Percentiles rank a stretch among this genome's conserved stretches.
Conservation (phyloP, 345 rosid genomes). For the Euclidium syriacum region DNA sequence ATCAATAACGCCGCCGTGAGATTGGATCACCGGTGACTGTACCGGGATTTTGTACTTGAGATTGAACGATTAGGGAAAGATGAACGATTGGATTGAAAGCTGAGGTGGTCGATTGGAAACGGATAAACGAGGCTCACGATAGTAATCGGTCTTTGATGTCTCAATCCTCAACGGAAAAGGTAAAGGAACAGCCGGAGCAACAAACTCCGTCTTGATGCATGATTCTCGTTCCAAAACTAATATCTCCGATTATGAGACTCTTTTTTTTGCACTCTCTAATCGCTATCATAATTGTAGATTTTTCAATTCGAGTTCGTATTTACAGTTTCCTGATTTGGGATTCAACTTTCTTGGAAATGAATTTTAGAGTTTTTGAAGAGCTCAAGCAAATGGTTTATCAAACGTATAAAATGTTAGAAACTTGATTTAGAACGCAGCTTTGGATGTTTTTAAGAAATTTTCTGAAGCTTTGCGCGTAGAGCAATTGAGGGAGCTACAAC, state of each 20-base stretch:
- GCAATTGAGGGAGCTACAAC: neutral
- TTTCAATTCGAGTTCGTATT: neutral
- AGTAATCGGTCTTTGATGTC: constrained; percentile 78
- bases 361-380: neutral
- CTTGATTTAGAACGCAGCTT: too few relatives aligned
- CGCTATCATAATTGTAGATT: too few relatives aligned
- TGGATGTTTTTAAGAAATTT: too few relatives aligned
- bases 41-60: neutral
- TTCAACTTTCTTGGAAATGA: neutral
- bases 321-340: constrained; percentile 6
- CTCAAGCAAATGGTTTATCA: too few relatives aligned
- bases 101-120: constrained; percentile 80
- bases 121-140: constrained; percentile 72
- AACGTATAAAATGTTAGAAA: neutral
- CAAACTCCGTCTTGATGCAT: constrained; percentile 34
- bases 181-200: constrained; percentile 34
- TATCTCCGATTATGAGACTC: constrained; percentile 57
- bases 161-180: constrained; percentile 61
- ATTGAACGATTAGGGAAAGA: constrained; percentile 37
- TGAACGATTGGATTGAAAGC: constrained; percentile 56
- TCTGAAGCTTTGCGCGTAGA: neutral
- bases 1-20: constrained; percentile 12
- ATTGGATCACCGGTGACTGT: constrained; percentile 18
- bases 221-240: constrained; percentile 52
- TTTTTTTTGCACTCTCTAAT: neutral